Evolutionary conservation across 2,329 filamentous ascomycete species (phyloP), one percentile per base, ranked within the genome.

Genomic region (Zasmidium angulare): DNA sequence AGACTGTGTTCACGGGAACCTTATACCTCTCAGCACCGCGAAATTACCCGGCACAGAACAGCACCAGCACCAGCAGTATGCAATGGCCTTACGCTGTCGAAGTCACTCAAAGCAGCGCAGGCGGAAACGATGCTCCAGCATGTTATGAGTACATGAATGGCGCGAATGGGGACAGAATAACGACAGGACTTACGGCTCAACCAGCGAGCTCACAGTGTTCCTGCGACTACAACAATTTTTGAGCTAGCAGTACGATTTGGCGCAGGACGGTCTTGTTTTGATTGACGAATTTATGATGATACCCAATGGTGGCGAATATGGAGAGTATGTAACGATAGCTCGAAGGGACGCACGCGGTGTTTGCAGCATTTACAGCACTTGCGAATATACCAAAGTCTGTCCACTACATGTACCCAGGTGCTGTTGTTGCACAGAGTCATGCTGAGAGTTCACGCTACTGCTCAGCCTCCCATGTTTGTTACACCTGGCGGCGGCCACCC

Each of bases 71-170:
- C 46, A 64, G 55, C 43, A 53, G 58, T 65, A 64, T 72, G 14
- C 65, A 73, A 1, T 89, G 86, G 86, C 84, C 85, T 0, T 86
- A 80, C 58, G 81, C 84, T 19, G 80, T 86, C 1, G 80, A 84
- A 52, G 74, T 88, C 43, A 75, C 77, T 55, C 81, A 87, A 72
- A 71, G 76, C 24, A 81, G 83, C 62, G 71, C 67, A 1, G 78
- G 80, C 10, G 82, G 80, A 2, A 40, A 74, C 1, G 78, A 78
- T 6, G 76, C 82, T 2, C 86, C 86, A 0, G 77, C 79, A 20
- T 89, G 87, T 71, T 78, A 77, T 63, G 75, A 75, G 58, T 74
- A 69, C 24, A 66, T 66, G 1, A 73, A 78, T 63, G 76, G 77
- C 1, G 58, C 58, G 23, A 50, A 71, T 1, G 78, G 76, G 11